phyloP scores from a whole-genome alignment of 139 green algal genomes.

The Dunaliella primolecta region DNA sequence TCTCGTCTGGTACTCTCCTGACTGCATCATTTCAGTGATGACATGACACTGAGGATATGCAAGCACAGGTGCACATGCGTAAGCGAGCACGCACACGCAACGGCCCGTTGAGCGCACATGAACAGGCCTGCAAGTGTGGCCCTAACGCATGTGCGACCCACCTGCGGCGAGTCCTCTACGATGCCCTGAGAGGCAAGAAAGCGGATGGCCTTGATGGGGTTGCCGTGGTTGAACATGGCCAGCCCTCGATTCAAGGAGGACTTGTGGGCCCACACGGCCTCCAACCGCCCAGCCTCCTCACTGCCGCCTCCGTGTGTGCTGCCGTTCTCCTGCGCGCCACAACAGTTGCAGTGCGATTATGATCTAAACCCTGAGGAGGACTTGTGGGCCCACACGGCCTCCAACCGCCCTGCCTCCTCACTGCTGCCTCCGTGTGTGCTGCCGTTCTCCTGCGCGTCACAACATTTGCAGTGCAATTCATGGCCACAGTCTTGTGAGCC shows the following conservation, averaged over 20 bases:
- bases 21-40: no score
- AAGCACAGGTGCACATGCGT: no score
- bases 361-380: no score
- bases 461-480: no score
- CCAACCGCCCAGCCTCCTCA: constrained; percentile 62
- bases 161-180: constrained; percentile 23
- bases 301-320: neutral
- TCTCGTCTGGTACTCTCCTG: no score
- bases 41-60: no score
- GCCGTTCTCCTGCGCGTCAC: neutral
- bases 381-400: constrained; percentile 73
- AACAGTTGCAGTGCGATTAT: no score
- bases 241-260: constrained; percentile 58
- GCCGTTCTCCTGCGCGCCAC: neutral
- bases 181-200: constrained; percentile 31
- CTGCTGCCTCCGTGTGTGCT: neutral
- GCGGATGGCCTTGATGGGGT: constrained; percentile 44
- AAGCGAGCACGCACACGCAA: no score
- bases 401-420: constrained; percentile 62
- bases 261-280: constrained; percentile 73
- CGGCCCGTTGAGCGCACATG: no score
- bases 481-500: constrained; percentile 73
- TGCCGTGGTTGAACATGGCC: constrained; percentile 71
- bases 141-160: no score
- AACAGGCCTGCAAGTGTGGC: no score